Evolutionary conservation across 1,284 basidiomycete species (phyloP).

Genomic region (Puccinia novopanici): DNA sequence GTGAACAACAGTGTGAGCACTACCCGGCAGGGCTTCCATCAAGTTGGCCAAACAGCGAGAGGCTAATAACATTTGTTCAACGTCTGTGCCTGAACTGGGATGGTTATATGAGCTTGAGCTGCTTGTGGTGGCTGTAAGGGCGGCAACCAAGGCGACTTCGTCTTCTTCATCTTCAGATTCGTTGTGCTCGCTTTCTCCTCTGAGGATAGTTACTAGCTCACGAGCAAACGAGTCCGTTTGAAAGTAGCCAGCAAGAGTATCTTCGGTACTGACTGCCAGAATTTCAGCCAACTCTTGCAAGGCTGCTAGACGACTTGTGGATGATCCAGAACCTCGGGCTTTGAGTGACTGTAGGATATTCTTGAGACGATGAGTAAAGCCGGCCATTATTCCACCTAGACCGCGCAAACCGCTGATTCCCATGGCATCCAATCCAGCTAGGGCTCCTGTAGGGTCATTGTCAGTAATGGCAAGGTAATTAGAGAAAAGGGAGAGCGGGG

Average conservation of each 20-base stretch:
- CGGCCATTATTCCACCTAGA: slow-evolving; percentile 86
- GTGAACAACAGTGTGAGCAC: slow-evolving; percentile 89
- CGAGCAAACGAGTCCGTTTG: slow-evolving; percentile 87
- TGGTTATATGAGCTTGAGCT: slow-evolving; percentile 49
- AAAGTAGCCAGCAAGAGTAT: slow-evolving; percentile 91
- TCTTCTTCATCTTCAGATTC: slow-evolving; percentile 65
- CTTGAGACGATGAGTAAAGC: slow-evolving; percentile 80
- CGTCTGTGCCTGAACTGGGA: slow-evolving; percentile 67
- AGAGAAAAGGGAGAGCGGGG: slow-evolving; percentile 34
- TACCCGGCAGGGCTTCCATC: slow-evolving; percentile 92
- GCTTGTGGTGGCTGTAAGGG: slow-evolving; percentile 44
- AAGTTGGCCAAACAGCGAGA: slow-evolving; percentile 92
- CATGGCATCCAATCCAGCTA: slow-evolving; percentile 47
- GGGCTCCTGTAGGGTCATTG: slow-evolving; percentile 10
- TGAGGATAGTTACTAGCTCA: slow-evolving; percentile 87
- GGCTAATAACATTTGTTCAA: slow-evolving; percentile 86
- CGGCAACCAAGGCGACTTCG: slow-evolving; percentile 80
- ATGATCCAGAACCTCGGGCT: slow-evolving; percentile 70
- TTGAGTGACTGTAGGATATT: slow-evolving; percentile 86
- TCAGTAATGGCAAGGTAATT: slow-evolving; percentile 9
- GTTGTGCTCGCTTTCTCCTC: slow-evolving; percentile 63
- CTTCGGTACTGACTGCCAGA: slow-evolving; percentile 93
- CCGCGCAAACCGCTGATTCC: slow-evolving; percentile 57
- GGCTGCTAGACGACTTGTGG: slow-evolving; percentile 75
- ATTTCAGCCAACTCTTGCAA: slow-evolving; percentile 93